Evolutionary conservation across 768 basidiomycete species (phyloP).

Genomic region (Lyophyllum atratum): DNA sequence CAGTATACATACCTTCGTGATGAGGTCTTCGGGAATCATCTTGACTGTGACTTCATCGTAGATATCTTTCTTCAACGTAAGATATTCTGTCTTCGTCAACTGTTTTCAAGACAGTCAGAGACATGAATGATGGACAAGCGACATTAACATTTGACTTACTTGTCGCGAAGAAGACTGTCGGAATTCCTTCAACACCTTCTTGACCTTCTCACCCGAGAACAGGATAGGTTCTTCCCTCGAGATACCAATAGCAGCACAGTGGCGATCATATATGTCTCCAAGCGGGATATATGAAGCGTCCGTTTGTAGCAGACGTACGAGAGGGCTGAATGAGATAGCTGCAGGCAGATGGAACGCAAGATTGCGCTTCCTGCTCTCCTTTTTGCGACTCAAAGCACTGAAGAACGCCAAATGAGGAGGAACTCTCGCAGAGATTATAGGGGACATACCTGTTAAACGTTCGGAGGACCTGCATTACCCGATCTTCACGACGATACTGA

Average conservation of each 20-base stretch:
- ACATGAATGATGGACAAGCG: conserved; percentile 1
- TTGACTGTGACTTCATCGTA: conserved; percentile 87
- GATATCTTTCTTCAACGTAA: conserved; percentile 77
- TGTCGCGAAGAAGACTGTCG: conserved; percentile 46
- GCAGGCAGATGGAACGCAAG: conserved; percentile 90
- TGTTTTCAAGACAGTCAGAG: conserved; percentile 25
- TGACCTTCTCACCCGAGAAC: conserved; percentile 82
- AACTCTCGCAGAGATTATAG: background rate
- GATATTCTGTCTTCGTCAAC: conserved; percentile 66
- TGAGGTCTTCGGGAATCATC: conserved; percentile 86
- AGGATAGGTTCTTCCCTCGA: conserved; percentile 88
- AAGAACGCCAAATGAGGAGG: conserved; percentile 2
- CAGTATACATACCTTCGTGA: conserved; percentile 65
- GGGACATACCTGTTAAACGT: conserved; percentile 82
- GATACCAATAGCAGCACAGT: conserved; percentile 75
- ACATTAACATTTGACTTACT: conserved; percentile 31
- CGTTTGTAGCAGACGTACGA: conserved; percentile 83
- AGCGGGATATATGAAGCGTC: conserved; percentile 90
- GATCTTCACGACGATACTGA: conserved; percentile 88
- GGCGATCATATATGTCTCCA: conserved; percentile 92
- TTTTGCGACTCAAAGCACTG: conserved; percentile 83
- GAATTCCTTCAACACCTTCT: conserved; percentile 65
- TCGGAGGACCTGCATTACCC: conserved; percentile 90
- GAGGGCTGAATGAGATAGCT: conserved; percentile 81
- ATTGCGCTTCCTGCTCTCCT: conserved; percentile 91